phyloP scores from a whole-genome alignment of 2,329 filamentous ascomycete species.

The Capronia epimyces region DNA sequence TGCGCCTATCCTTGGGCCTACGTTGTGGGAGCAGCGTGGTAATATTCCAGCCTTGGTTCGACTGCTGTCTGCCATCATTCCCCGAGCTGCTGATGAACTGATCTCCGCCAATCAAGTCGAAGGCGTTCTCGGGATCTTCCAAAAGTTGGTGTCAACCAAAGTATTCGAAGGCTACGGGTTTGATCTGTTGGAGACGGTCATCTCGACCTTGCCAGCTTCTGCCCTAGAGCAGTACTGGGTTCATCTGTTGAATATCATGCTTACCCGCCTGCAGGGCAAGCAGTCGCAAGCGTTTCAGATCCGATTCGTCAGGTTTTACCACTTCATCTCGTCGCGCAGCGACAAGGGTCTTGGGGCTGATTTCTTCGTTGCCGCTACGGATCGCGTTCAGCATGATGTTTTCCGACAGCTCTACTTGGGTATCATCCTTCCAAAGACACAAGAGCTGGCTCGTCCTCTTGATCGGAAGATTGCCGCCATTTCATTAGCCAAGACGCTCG shows the following conservation, averaged over 20 bases:
- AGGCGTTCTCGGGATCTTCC: constrained; percentile 89
- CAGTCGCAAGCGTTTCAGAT: constrained; percentile 79
- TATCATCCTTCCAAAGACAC: constrained; percentile 82
- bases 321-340: constrained; percentile 74
- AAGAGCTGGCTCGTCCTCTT: constrained; percentile 76
- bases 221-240: constrained; percentile 70
- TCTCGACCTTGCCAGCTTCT: constrained; percentile 63
- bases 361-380: constrained; percentile 81
- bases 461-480: constrained; percentile 93
- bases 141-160: constrained; percentile 76
- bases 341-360: constrained; percentile 84
- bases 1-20: constrained; percentile 69
- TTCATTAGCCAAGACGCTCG: constrained; percentile 85
- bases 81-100: constrained; percentile 67
- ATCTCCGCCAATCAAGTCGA: constrained; percentile 75
- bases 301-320: constrained; percentile 90
- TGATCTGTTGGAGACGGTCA: constrained; percentile 77
- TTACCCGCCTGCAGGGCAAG: constrained; percentile 64
- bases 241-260: constrained; percentile 73
- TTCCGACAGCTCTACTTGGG: constrained; percentile 61
- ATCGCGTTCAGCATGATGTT: constrained; percentile 65
- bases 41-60: constrained; percentile 89
- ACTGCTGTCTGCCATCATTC: constrained; percentile 76
- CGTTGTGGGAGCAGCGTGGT: constrained; percentile 83
- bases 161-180: constrained; percentile 81